Evolutionary conservation across 805 yeast genomes (phyloP).

Genomic region (Ogataea pini): DNA sequence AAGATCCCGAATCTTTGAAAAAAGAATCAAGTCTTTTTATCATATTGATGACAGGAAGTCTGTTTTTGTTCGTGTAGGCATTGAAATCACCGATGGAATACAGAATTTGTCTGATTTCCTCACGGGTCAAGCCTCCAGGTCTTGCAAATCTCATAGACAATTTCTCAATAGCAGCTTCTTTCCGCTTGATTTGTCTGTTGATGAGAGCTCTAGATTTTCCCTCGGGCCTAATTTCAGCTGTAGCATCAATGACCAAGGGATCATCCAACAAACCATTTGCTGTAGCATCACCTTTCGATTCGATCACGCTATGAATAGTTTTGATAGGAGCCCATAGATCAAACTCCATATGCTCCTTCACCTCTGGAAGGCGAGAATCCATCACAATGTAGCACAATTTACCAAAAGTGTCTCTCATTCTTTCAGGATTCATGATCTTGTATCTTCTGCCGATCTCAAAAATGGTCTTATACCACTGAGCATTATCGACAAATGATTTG

Average conservation of each 20-base stretch:
- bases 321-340: conserved; percentile 71
- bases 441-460: conserved; percentile 81
- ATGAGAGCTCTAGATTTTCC: conserved; percentile 56
- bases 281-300: conserved; percentile 38
- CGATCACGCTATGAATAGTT: conserved; percentile 55
- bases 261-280: conserved; percentile 55
- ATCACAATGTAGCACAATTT: conserved; percentile 80
- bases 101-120: conserved; percentile 67
- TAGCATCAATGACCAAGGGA: conserved; percentile 59
- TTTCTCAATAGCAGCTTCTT: conserved; percentile 68
- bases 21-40: conserved; percentile 52
- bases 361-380: conserved; percentile 78
- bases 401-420: conserved; percentile 77
- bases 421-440: conserved; percentile 82
- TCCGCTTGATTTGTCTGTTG: conserved; percentile 59
- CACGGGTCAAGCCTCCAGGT: conserved; percentile 45
- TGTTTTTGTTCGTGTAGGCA: conserved; percentile 67
- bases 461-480: conserved; percentile 68
- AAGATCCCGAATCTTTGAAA: conserved; percentile 35
- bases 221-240: conserved; percentile 63
- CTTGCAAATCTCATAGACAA: conserved; percentile 52
- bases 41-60: conserved; percentile 67
- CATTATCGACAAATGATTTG: conserved; percentile 67
- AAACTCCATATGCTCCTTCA: conserved; percentile 70
- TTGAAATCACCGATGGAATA: conserved; percentile 81